Evolutionary conservation across 768 basidiomycete species (phyloP), one percentile per base, ranked within the genome.

Genomic region (Tricholoma bakamatsutake): DNA sequence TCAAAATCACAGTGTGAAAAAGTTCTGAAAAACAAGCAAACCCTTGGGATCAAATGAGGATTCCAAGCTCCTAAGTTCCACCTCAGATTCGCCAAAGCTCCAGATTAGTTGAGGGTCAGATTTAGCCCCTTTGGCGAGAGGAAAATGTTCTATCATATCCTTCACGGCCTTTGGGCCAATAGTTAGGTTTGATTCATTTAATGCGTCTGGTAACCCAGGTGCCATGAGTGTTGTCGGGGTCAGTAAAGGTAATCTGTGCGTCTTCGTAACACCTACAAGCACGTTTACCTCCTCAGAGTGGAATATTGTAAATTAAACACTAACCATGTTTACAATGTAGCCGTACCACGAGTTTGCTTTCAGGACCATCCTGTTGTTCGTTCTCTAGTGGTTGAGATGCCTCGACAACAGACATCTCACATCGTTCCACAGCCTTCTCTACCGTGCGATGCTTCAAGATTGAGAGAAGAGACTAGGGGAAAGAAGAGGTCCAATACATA

Each of bases 291-390:
- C 10, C 24, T 24, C 10, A 40, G 5, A 37, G 42, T 18, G 43
- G 45, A 53, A 28, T 18, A 33, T 48, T 42, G 21, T 27, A 27
- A 30, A 2, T 37, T 15, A 47, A 18, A 9, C 10, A 59, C 72
- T 59, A 66, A 89, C 90, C 91, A 61, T 92, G 87, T 74, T 93
- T 92, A 68, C 91, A 93, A 62, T 89, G 79, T 50, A 93, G 68
- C 59, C 84, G 84, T 37, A 93, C 72, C 30, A 88, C 76, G 52
- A 93, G 71, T 62, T 79, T 85, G 63, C 84, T 87, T 67, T 91
- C 88, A 5, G 90, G 72, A 48, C 79, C 74, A 59, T 90, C 88
- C 9, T 66, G 62, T 17, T 79, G 80, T 21, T 80, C 79, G 43
- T 73, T 73, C 4, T 70, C 69, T 9, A 64, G 62, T n/a, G 59